Evolutionary conservation across 495 filamentous ascomycete genomes (phyloP).

Genomic region (Rhypophila decipiens): DNA sequence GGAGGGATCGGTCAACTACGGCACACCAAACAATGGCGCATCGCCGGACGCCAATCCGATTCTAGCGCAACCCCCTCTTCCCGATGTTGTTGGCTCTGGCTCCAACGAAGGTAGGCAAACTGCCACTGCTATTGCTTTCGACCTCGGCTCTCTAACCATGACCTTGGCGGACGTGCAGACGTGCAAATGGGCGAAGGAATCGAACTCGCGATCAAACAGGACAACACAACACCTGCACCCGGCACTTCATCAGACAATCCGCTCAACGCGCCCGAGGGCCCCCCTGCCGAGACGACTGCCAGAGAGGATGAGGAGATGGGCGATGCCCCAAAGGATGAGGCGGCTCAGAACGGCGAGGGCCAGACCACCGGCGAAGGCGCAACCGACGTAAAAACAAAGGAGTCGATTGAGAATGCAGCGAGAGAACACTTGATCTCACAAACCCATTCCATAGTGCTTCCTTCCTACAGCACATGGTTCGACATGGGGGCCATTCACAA

Average conservation of each 20-base stretch:
- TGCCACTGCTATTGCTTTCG: not conserved
- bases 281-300: constrained; percentile 59
- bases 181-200: constrained; percentile 49
- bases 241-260: constrained; percentile 68
- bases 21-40: constrained; percentile 44
- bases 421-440: constrained; percentile 86
- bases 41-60: constrained; percentile 46
- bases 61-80: constrained; percentile 44
- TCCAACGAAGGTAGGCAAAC: constrained; percentile 36
- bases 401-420: constrained; percentile 75
- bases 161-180: constrained; percentile 26
- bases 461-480: constrained; percentile 96
- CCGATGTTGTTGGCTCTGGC: constrained; percentile 21
- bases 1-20: constrained; percentile 46
- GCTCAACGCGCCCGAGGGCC: constrained; percentile 75
- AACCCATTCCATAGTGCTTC: constrained; percentile 89
- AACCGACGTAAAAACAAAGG: constrained; percentile 56
- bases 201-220: constrained; percentile 47
- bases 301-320: constrained; percentile 83
- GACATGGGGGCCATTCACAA: constrained; percentile 89
- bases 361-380: constrained; percentile 30
- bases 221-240: constrained; percentile 45
- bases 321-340: constrained; percentile 55
- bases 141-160: not conserved
- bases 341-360: constrained; percentile 42